These are phyloP conservation scores for Peniophora sp. DNA, from an alignment of 1,284 basidiomycete species.

Conservation along the genomic window DNA sequence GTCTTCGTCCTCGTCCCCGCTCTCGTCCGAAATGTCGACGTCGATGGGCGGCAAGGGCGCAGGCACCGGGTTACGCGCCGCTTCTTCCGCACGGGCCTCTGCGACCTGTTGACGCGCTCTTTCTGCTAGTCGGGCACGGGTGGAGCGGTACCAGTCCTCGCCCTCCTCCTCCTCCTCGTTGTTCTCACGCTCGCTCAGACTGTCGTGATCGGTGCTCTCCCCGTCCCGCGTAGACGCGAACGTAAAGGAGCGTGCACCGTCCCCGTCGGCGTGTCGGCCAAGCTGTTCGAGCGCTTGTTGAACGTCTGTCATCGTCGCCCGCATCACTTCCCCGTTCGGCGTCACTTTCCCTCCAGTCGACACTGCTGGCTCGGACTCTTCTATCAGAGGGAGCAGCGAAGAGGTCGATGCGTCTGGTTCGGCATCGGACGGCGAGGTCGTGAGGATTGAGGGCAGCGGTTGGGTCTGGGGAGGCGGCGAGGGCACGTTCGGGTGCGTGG, in stretches of 20 bases:
- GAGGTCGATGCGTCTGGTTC: conserved; percentile 7
- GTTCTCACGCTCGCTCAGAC: conserved; percentile 45
- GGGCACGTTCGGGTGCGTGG: not conserved
- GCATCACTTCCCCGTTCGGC: conserved; percentile 54
- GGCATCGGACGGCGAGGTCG: conserved; percentile 13
- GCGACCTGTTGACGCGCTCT: conserved; percentile 60
- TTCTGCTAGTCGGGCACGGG: conserved; percentile 65
- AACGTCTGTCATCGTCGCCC: conserved; percentile 80
- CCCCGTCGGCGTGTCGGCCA: conserved; percentile 40
- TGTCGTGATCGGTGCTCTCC: conserved; percentile 45
- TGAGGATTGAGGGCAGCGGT: not conserved
- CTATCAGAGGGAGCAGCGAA: conserved; percentile 32
- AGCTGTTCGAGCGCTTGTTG: conserved; percentile 81
- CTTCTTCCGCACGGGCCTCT: conserved; percentile 37
- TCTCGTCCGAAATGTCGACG: conserved; percentile 76
- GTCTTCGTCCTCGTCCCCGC: conserved; percentile 55
- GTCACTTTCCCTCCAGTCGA: conserved; percentile 18
- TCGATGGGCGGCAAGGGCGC: conserved; percentile 56
- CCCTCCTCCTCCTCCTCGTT: conserved; percentile 29
- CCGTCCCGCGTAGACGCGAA: conserved; percentile 57
- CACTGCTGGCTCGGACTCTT: conserved; percentile 34
- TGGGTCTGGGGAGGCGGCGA: conserved; percentile 1
- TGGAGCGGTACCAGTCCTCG: conserved; percentile 55
- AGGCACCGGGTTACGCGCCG: conserved; percentile 30
- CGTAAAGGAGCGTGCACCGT: conserved; percentile 62